phyloP scores from a whole-genome alignment of 257 asterid genomes.

The Buddleja alternifolia region DNA sequence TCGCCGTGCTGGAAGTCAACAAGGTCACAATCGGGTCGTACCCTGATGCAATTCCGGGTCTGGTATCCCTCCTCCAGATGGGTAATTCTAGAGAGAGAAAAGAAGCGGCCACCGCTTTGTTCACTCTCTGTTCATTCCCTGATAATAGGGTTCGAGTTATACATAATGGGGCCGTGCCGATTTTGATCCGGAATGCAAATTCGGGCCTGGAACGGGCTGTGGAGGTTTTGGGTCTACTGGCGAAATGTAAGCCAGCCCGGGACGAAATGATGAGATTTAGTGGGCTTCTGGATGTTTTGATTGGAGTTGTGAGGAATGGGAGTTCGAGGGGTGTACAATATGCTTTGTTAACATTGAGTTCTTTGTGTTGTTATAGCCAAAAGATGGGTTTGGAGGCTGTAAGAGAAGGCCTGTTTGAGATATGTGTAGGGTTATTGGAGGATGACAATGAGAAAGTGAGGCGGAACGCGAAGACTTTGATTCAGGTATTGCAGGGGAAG shows the following conservation, averaged over 20 bases:
- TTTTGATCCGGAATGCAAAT: conserved; percentile 56
- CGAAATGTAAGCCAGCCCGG: conserved; percentile 71
- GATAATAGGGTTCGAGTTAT: conserved; percentile 75
- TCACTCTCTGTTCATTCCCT: conserved; percentile 72
- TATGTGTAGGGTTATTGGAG: conserved; percentile 68
- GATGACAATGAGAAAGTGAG: conserved; percentile 91
- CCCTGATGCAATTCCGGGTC: conserved; percentile 71
- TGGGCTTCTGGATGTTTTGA: conserved; percentile 58
- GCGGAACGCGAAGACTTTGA: conserved; percentile 71
- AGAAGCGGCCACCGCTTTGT: conserved; percentile 86
- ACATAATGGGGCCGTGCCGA: conserved; percentile 57
- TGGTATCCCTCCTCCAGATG: conserved; percentile 60
- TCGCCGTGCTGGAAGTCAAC: conserved; percentile 89
- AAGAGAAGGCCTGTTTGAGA: conserved; percentile 63
- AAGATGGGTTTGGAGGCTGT: conserved; percentile 54
- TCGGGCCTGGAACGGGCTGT: conserved; percentile 87
- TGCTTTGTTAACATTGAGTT: conserved; percentile 65
- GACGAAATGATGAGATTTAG: conserved; percentile 61
- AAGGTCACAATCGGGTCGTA: conserved; percentile 82
- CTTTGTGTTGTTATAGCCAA: conserved; percentile 63
- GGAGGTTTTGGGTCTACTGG: conserved; percentile 82
- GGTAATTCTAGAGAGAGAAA: conserved; percentile 83
- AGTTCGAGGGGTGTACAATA: conserved; percentile 85
- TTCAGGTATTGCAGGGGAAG: conserved; percentile 75
- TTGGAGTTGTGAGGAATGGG: conserved; percentile 66